phyloP scores from a whole-genome alignment of 768 basidiomycete species.

The Psilocybe sp. region DNA sequence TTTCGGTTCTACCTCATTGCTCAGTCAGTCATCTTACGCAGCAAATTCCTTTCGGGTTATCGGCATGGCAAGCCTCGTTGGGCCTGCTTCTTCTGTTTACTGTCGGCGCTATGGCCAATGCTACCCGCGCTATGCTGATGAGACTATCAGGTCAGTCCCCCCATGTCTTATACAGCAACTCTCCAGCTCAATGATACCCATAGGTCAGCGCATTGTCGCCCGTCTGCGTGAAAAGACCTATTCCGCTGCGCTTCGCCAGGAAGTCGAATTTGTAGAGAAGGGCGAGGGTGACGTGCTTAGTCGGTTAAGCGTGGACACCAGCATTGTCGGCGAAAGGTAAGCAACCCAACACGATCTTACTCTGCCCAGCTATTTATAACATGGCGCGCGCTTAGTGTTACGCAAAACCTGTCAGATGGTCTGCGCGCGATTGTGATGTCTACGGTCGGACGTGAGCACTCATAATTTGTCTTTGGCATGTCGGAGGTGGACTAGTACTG shows the following conservation, averaged over 20 bases:
- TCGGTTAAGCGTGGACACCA: conserved; percentile 86
- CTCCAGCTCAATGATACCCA: not conserved
- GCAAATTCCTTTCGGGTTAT: conserved; percentile 80
- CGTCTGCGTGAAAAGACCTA: conserved; percentile 82
- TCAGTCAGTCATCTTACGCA: conserved; percentile 19
- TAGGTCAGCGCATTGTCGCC: conserved; percentile 88
- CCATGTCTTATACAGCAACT: not conserved
- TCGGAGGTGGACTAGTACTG: not conserved
- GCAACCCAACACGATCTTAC: conserved; percentile 4
- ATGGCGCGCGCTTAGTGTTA: conserved; percentile 46
- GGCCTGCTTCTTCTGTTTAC: conserved; percentile 76
- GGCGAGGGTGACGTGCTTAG: conserved; percentile 94
- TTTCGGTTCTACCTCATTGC: not conserved
- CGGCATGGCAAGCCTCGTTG: conserved; percentile 76
- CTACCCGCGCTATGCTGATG: conserved; percentile 82
- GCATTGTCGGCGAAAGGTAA: conserved; percentile 90
- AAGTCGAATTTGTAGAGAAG: conserved; percentile 89
- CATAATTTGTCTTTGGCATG: not conserved
- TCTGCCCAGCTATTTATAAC: not conserved
- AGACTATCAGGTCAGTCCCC: conserved; percentile 66
- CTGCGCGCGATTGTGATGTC: conserved; percentile 87
- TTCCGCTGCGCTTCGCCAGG: conserved; percentile 79
- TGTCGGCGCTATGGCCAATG: conserved; percentile 84
- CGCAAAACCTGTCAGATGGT: conserved; percentile 79
- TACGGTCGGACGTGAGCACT: conserved; percentile 79